Conservation (phyloP, 2,329 filamentous ascomycete species). For the Colletotrichum truncatum region DNA sequence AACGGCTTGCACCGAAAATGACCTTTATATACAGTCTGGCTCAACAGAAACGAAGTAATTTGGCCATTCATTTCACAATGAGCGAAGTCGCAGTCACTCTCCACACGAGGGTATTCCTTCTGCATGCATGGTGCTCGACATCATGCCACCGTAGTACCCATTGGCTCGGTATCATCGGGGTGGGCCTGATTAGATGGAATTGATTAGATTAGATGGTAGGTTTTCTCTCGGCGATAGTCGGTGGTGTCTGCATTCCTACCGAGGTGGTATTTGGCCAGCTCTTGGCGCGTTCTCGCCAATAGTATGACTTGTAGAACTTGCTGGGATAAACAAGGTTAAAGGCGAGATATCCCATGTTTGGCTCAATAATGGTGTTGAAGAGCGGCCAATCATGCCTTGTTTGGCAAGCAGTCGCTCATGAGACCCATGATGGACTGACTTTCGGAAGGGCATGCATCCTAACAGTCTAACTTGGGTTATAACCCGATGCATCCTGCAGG, state of each 20-base stretch:
- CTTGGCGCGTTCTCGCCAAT: constrained; percentile 2
- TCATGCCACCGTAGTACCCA: background rate
- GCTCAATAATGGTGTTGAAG: background rate
- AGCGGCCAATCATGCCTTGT: background rate
- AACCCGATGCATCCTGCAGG: background rate
- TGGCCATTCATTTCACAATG: too few relatives aligned
- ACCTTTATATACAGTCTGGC: too few relatives aligned
- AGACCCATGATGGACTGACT: background rate
- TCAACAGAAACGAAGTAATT: too few relatives aligned
- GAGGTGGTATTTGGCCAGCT: constrained; percentile 1
- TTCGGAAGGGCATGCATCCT: background rate
- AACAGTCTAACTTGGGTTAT: background rate
- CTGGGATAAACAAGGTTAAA: background rate
- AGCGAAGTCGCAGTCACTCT: too few relatives aligned
- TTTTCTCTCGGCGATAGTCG: constrained; percentile 18
- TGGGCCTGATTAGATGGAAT: background rate
- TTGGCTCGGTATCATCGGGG: background rate
- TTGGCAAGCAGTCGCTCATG: background rate
- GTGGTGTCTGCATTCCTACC: background rate
- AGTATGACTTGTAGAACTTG: background rate
- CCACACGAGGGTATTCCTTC: background rate
- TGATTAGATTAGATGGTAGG: constrained; percentile 16
- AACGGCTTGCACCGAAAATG: too few relatives aligned
- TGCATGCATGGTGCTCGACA: background rate
- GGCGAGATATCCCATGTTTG: background rate